Evolutionary conservation across 495 filamentous ascomycete species (phyloP).

Genomic region (Thermochaetoides thermophila): DNA sequence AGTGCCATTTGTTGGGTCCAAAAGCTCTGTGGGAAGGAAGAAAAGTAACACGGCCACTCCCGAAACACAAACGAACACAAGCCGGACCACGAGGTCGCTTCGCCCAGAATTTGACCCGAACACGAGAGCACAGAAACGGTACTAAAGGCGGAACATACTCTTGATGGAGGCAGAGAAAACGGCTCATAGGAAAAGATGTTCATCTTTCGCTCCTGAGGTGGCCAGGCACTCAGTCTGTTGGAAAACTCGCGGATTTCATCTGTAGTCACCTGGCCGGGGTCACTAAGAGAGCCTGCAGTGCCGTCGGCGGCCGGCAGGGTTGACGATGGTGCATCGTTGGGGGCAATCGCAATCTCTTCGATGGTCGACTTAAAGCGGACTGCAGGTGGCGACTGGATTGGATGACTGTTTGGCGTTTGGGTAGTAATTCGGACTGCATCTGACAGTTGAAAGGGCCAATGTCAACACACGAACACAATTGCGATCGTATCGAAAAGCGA

Average conservation of each 20-base stretch:
- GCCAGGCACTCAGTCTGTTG: slow-evolving; percentile 52
- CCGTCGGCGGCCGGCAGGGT: slow-evolving; percentile 12
- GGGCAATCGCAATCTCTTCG: slow-evolving; percentile 69
- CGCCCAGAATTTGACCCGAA: too few relatives aligned
- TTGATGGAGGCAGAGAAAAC: slow-evolving; percentile 70
- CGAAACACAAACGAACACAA: slow-evolving; percentile 2
- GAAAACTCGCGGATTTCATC: slow-evolving; percentile 59
- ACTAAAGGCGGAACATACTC: slow-evolving; percentile 39
- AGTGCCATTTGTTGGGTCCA: slow-evolving; percentile 3
- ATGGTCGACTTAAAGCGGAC: slow-evolving; percentile 69
- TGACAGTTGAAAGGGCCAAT: neutral
- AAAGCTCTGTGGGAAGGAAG: too few relatives aligned
- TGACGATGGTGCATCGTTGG: slow-evolving; percentile 20
- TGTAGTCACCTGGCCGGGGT: slow-evolving; percentile 28
- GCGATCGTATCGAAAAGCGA: slow-evolving; percentile 4
- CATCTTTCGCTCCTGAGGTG: slow-evolving; percentile 67
- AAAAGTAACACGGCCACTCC: too few relatives aligned
- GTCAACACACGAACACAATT: slow-evolving; percentile 5
- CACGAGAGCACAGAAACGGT: too few relatives aligned
- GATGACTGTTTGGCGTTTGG: slow-evolving; percentile 5
- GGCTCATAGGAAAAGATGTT: slow-evolving; percentile 78
- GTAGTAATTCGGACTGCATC: slow-evolving; percentile 3
- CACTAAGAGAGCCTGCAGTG: slow-evolving; percentile 9
- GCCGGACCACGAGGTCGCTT: too few relatives aligned
- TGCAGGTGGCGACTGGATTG: slow-evolving; percentile 21